Conservation (phyloP, 768 basidiomycete genomes). For the Boletales sp. region DNA sequence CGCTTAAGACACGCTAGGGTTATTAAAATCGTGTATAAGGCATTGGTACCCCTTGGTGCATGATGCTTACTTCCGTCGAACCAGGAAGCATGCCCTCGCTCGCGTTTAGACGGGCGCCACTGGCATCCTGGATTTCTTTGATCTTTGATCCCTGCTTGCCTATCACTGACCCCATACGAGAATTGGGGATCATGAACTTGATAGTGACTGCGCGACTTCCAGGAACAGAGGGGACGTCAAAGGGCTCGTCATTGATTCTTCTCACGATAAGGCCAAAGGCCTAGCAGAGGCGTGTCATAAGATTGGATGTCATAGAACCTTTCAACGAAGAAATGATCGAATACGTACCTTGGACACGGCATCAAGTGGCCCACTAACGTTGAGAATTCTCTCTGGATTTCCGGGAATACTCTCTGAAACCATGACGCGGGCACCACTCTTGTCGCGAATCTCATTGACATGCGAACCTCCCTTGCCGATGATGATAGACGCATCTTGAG, state of each 20-base stretch:
- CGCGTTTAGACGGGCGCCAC: slow-evolving; percentile 92
- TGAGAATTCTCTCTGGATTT: slow-evolving; percentile 97
- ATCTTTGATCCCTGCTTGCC: slow-evolving; percentile 98
- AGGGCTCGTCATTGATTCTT: slow-evolving; percentile 98
- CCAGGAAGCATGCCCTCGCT: slow-evolving; percentile 98
- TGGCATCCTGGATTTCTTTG: slow-evolving; percentile 99
- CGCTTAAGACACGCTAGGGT: slow-evolving; percentile 87
- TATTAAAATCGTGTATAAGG: slow-evolving; percentile 14
- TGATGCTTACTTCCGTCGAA: slow-evolving; percentile 83
- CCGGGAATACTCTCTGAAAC: slow-evolving; percentile 98
- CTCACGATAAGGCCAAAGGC: slow-evolving; percentile 98
- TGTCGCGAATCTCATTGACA: slow-evolving; percentile 98
- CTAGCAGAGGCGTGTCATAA: slow-evolving; percentile 38
- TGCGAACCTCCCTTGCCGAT: slow-evolving; percentile 95
- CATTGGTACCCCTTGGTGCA: background rate
- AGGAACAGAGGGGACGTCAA: slow-evolving; percentile 95
- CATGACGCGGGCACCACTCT: slow-evolving; percentile 93
- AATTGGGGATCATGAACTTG: slow-evolving; percentile 99
- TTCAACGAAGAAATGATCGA: background rate
- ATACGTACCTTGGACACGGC: slow-evolving; percentile 91
- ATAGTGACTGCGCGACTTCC: slow-evolving; percentile 98
- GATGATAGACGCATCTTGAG: slow-evolving; percentile 98
- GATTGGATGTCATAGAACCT: background rate
- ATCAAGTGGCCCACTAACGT: slow-evolving; percentile 93
- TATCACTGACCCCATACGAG: slow-evolving; percentile 98